A percentile compares a stretch with the other conserved stretches of the same genome.
These are phyloP conservation scores for Fulvia fulva DNA, from an alignment of 2,329 filamentous ascomycete genomes.

Conservation along the genomic window DNA sequence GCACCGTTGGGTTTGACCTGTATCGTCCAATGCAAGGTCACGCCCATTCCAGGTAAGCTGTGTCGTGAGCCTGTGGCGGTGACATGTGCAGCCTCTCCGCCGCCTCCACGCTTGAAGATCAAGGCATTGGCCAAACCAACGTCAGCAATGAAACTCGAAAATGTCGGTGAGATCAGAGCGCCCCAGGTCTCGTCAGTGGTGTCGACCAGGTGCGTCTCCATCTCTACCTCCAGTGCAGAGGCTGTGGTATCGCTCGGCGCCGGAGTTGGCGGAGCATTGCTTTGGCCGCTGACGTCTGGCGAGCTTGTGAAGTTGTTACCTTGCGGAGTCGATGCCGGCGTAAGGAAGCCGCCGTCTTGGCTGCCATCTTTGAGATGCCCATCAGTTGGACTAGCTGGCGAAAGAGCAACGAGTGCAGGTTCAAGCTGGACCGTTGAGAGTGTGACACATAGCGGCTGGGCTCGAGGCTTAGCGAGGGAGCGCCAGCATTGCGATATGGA, in stretches of 20 bases:
- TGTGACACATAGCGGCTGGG: slow-evolving; percentile 33
- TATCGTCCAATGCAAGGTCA: slow-evolving; percentile 47
- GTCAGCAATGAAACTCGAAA: slow-evolving; percentile 35
- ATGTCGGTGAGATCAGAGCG: slow-evolving; percentile 53
- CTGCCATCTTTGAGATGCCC: slow-evolving; percentile 12
- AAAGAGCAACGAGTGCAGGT: slow-evolving; percentile 19
- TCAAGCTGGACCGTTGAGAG: slow-evolving; percentile 21
- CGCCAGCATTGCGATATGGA: slow-evolving; percentile 24
- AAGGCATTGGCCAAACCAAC: slow-evolving; percentile 41
- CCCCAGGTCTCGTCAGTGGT: slow-evolving; percentile 73
- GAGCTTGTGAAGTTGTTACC: slow-evolving; percentile 27
- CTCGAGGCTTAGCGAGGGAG: slow-evolving; percentile 34
- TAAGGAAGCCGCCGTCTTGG: slow-evolving; percentile 41
- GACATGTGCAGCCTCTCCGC: neutral
- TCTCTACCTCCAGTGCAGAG: slow-evolving; percentile 48
- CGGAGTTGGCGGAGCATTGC: slow-evolving; percentile 39
- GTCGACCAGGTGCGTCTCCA: slow-evolving; percentile 68
- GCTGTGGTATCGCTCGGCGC: slow-evolving; percentile 44
- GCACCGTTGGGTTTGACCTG: slow-evolving; percentile 37
- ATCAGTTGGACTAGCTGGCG: slow-evolving; percentile 10
- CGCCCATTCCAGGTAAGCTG: slow-evolving; percentile 32
- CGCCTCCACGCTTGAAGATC: slow-evolving; percentile 39
- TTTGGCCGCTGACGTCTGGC: slow-evolving; percentile 27
- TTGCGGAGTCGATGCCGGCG: slow-evolving; percentile 64
- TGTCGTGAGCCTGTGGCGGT: slow-evolving; percentile 1